Base-by-base conservation (phyloP, 140 eudicot species). In the Oenanthe javanica region DNA sequence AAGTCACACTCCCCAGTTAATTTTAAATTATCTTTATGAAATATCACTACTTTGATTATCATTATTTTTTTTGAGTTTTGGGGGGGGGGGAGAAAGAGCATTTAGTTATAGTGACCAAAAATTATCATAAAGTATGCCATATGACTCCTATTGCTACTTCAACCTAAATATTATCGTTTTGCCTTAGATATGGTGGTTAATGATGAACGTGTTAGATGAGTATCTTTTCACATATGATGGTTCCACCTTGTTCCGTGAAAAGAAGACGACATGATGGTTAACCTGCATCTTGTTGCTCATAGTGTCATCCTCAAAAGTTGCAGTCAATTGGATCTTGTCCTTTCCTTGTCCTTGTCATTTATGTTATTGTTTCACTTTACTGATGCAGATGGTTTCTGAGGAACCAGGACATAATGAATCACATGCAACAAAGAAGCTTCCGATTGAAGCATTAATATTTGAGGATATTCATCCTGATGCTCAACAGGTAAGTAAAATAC, bases 401-500 rank as follows among this genome's bases (percentile, higher is more conserved):
- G 91, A 84, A 71, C 84, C 86, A 81, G 85, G 84, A 82, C 63
- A 67, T 43, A 70, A 38, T 76, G 83, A 86, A 81, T 85, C 75
- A 55, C 81, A 64, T 13, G 84, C 79, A 82, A 64, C 77, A 40
- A 87, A 78, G 50, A 79, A 79, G 64, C 47, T 11, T 48, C 55
- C 27, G 36, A 84, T 38, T 27, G 86, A 89, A 52, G 31, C 71
- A 50, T 72, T 72, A 77, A 79, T 72, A 72, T 8, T n/a, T 73
- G 82, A 81, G 70, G 86, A 80, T 71, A 72, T 79, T 72, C 54
- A 69, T 38, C 83, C 50, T 77, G 87, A 72, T 77, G 59, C 64
- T 84, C 91, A 86, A 81, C 96, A 89, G 93, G 98, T 92, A 86
- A 64, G 25, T 48, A 36, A 55, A 48, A 80, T 51, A 55, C 7